Percentiles rank a stretch among this genome's conserved stretches.
These are phyloP conservation scores for Yamadazyma philogaea DNA, from an alignment of 805 yeast species.

Conservation along the genomic window DNA sequence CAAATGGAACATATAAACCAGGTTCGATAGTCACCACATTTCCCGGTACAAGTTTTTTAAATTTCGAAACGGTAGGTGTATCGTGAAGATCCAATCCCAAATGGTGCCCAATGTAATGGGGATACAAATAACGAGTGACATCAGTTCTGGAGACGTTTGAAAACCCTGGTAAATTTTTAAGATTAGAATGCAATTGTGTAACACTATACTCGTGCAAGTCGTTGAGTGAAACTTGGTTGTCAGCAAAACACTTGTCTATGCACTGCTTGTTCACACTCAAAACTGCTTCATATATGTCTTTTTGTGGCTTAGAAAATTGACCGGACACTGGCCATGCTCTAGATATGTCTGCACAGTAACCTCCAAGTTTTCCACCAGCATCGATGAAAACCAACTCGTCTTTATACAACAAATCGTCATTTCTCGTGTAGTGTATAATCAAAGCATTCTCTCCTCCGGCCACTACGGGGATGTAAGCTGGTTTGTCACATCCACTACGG, in stretches of 20 bases:
- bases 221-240: slow-evolving; percentile 53
- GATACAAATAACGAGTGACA: slow-evolving; percentile 58
- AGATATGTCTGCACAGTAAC: slow-evolving; percentile 93
- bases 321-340: slow-evolving; percentile 93
- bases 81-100: slow-evolving; percentile 92
- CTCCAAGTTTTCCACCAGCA: slow-evolving; percentile 92
- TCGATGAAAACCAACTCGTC: slow-evolving; percentile 89
- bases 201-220: slow-evolving; percentile 76
- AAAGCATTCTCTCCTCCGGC: slow-evolving; percentile 91
- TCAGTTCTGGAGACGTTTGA: slow-evolving; percentile 48
- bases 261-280: slow-evolving; percentile 77
- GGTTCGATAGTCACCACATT: slow-evolving; percentile 96
- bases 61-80: slow-evolving; percentile 61
- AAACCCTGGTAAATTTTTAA: slow-evolving; percentile 70
- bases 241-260: slow-evolving; percentile 63
- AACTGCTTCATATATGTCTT: slow-evolving; percentile 85
- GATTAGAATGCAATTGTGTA: slow-evolving; percentile 53
- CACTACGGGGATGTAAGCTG: slow-evolving; percentile 93
- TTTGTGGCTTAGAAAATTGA: slow-evolving; percentile 70
- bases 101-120: slow-evolving; percentile 95
- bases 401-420: slow-evolving; percentile 73
- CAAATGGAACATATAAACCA: slow-evolving; percentile 84
- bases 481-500: slow-evolving; percentile 82
- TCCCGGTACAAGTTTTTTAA: slow-evolving; percentile 52
- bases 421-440: slow-evolving; percentile 90